These are phyloP conservation scores for Solanum sejunctum DNA, from an alignment of 257 asterid genomes.

Conservation along the genomic window DNA sequence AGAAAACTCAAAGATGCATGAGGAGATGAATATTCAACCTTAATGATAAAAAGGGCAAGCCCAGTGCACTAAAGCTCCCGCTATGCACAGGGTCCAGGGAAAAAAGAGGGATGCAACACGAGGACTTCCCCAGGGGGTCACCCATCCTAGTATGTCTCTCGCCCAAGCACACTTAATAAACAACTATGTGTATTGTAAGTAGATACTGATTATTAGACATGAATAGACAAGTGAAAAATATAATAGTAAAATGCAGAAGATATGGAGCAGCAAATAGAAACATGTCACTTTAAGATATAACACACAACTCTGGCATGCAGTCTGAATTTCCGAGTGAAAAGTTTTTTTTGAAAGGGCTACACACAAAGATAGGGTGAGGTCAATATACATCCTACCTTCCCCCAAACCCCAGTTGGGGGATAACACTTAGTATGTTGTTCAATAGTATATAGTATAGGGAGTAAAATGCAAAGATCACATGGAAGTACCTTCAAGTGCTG, in stretches of 20 bases:
- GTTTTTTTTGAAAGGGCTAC: not conserved
- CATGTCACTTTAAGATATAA: not conserved
- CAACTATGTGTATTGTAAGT: not conserved
- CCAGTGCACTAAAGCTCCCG: no score
- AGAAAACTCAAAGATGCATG: not conserved
- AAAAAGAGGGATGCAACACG: no score
- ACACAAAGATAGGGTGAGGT: not conserved
- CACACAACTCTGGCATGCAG: not conserved
- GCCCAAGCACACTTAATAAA: not conserved
- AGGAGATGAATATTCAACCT: not conserved
- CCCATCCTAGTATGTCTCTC: no score
- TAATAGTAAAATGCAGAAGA: not conserved
- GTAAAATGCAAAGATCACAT: not conserved
- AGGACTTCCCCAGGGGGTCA: no score
- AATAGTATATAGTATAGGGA: not conserved
- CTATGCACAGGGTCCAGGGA: no score
- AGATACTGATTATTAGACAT: not conserved
- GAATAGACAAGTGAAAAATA: not conserved
- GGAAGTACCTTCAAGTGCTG: constrained; percentile 78
- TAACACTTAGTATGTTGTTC: not conserved
- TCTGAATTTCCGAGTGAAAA: not conserved
- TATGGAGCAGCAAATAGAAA: not conserved
- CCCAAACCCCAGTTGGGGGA: not conserved
- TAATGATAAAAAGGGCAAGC: not conserved
- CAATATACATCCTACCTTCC: not conserved